A percentile compares a stretch with the other conserved stretches of the same genome.
Conservation (phyloP, 2,329 filamentous ascomycete species). For the Trichophyton verrucosum region DNA sequence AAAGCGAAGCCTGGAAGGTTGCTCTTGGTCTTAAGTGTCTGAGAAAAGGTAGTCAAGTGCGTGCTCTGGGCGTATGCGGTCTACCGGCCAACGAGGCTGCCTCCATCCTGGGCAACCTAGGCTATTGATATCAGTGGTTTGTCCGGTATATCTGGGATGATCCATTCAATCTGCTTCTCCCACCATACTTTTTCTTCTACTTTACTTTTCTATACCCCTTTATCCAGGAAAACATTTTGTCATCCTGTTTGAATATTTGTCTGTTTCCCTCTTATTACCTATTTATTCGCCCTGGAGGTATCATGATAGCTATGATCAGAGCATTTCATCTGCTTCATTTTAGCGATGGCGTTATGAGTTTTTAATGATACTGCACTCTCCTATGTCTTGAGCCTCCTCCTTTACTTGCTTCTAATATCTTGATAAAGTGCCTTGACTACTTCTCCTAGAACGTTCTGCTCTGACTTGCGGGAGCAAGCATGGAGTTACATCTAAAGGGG, state of each 20-base stretch:
- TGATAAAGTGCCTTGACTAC: not conserved
- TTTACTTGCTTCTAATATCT: not conserved
- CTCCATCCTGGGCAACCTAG: slow-evolving; percentile 28
- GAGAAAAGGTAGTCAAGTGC: slow-evolving; percentile 43
- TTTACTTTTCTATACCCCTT: not conserved
- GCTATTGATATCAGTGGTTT: slow-evolving; percentile 18
- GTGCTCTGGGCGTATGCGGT: slow-evolving; percentile 41
- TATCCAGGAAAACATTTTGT: not conserved
- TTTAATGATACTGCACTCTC: not conserved
- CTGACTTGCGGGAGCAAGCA: not conserved
- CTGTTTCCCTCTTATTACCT: not conserved
- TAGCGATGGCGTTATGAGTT: slow-evolving; percentile 11
- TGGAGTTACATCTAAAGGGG: not conserved
- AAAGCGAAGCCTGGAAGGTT: slow-evolving; percentile 51
- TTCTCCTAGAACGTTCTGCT: not conserved
- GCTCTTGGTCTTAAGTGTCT: slow-evolving; percentile 46
- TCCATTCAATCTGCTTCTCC: not conserved
- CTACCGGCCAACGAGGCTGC: slow-evolving; percentile 37
- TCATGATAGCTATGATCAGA: not conserved
- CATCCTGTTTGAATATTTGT: not conserved
- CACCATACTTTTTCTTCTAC: not conserved
- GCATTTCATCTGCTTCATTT: slow-evolving; percentile 3
- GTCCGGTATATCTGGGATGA: not conserved
- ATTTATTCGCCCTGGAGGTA: not conserved
- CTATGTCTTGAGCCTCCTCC: not conserved